Evolutionary conservation across 1,139 yeast genomes (phyloP).

Genomic region (Petasospora rhodanensis): DNA sequence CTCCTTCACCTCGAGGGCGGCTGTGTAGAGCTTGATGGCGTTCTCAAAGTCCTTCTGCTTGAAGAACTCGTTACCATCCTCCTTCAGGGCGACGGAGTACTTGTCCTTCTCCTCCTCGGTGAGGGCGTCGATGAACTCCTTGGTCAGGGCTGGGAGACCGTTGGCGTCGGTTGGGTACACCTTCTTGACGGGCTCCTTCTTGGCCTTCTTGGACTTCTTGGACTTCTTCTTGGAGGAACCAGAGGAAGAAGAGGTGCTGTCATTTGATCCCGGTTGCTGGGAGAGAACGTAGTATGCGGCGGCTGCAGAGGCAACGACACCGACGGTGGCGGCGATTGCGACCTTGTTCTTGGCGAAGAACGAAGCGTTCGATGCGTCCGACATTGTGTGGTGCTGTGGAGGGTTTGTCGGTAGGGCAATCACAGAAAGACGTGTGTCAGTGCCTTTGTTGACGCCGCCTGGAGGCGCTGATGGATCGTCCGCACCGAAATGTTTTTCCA

Average conservation of each 20-base stretch:
- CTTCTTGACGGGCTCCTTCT: slow-evolving; percentile 13
- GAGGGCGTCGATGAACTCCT: slow-evolving; percentile 43
- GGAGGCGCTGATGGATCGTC: no score
- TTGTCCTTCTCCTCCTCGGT: slow-evolving; percentile 54
- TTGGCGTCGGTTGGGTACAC: slow-evolving; percentile 43
- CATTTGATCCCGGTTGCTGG: slow-evolving; percentile 8
- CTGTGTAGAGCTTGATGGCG: slow-evolving; percentile 74
- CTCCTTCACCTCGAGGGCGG: slow-evolving; percentile 66
- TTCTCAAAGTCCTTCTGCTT: slow-evolving; percentile 61
- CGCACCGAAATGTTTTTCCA: no score
- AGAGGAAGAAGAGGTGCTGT: no score
- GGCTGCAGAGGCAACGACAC: slow-evolving; percentile 18
- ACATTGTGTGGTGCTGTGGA: no score
- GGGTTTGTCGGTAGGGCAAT: no score
- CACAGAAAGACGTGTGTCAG: no score
- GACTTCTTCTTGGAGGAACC: no score
- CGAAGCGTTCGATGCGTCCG: slow-evolving; percentile 13
- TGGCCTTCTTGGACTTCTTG: slow-evolving; percentile 30
- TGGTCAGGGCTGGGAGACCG: slow-evolving; percentile 54
- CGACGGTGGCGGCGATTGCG: slow-evolving; percentile 17
- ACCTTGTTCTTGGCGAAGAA: slow-evolving; percentile 16
- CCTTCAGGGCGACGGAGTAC: slow-evolving; percentile 77
- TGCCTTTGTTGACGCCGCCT: no score
- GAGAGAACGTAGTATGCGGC: slow-evolving; percentile 16
- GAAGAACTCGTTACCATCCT: slow-evolving; percentile 82